These are phyloP conservation scores for Galerina sulciceps DNA, from an alignment of 768 basidiomycete species.

Conservation along the genomic window DNA sequence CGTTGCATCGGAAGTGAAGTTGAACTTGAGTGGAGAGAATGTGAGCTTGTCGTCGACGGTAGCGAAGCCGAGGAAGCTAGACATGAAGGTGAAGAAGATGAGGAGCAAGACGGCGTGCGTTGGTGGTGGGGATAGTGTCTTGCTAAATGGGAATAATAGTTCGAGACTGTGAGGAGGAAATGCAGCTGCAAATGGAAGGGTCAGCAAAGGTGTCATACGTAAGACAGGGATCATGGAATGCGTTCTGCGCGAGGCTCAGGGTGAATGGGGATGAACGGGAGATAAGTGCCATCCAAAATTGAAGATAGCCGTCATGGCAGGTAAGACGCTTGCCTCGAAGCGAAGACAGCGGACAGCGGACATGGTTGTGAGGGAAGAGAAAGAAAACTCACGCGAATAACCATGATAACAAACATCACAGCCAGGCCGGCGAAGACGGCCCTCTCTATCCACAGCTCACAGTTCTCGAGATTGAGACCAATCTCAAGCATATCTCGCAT, in stretches of 20 bases:
- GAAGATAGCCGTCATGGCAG: neutral
- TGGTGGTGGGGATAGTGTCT: slow-evolving; percentile 39
- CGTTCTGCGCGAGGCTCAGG: slow-evolving; percentile 9
- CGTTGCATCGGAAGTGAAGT: slow-evolving; percentile 48
- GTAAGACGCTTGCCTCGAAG: slow-evolving; percentile 1
- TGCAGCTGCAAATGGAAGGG: slow-evolving; percentile 54
- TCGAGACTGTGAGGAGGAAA: slow-evolving; percentile 74
- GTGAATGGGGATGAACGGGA: neutral
- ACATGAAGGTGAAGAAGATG: slow-evolving; percentile 16
- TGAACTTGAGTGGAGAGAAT: slow-evolving; percentile 21
- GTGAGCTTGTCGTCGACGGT: slow-evolving; percentile 11
- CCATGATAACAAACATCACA: slow-evolving; percentile 61
- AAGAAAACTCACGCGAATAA: slow-evolving; percentile 61
- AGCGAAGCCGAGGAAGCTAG: slow-evolving; percentile 12
- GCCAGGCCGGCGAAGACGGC: slow-evolving; percentile 63
- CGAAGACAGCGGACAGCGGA: neutral
- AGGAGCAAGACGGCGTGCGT: slow-evolving; percentile 20
- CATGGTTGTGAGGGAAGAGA: neutral
- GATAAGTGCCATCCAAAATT: neutral
- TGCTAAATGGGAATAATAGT: slow-evolving; percentile 60
- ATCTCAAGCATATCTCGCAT: slow-evolving; percentile 71
- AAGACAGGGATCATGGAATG: neutral
- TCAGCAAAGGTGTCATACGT: neutral
- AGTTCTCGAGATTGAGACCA: slow-evolving; percentile 79
- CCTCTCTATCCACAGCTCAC: slow-evolving; percentile 78